Percentiles rank a stretch among this genome's conserved stretches.
phyloP scores from a whole-genome alignment of 129 eudicot genomes.

The Flaveria robusta region DNA sequence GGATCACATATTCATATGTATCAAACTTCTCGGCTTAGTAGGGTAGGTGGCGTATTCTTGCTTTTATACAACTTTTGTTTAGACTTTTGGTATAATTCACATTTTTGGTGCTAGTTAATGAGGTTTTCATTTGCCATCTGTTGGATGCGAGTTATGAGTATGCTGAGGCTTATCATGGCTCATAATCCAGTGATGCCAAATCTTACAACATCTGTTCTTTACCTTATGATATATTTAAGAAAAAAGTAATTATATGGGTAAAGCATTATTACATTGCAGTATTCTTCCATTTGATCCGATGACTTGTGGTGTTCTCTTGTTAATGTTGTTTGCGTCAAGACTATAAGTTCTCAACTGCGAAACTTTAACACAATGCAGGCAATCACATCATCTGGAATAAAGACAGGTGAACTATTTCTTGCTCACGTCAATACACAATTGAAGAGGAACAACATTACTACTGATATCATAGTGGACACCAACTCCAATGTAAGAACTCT shows the following conservation, averaged over 20 bases:
- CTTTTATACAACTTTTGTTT: slow-evolving; percentile 1
- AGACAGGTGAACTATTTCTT: slow-evolving; percentile 57
- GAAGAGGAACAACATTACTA: slow-evolving; percentile 52
- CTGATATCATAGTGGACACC: slow-evolving; percentile 62
- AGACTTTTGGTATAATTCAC: neutral
- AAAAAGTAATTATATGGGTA: neutral
- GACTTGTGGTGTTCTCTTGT: slow-evolving; percentile 7
- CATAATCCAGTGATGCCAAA: neutral
- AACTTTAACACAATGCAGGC: slow-evolving; percentile 38
- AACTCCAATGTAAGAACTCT: slow-evolving; percentile 42
- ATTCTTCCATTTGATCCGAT: slow-evolving; percentile 7
- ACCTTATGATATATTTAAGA: neutral
- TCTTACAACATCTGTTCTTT: neutral
- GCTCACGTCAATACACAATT: slow-evolving; percentile 54
- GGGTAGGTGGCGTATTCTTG: neutral
- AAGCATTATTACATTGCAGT: neutral
- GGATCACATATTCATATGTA: neutral
- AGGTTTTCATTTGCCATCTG: too few species aligned
- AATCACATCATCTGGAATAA: slow-evolving; percentile 51
- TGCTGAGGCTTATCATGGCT: neutral
- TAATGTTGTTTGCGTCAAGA: neutral
- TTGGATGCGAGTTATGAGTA: neutral
- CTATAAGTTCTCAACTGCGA: neutral
- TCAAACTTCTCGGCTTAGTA: neutral
- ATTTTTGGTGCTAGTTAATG: neutral